Evolutionary conservation across 345 rosid species (phyloP).

Genomic region (Raphanus sativus): DNA sequence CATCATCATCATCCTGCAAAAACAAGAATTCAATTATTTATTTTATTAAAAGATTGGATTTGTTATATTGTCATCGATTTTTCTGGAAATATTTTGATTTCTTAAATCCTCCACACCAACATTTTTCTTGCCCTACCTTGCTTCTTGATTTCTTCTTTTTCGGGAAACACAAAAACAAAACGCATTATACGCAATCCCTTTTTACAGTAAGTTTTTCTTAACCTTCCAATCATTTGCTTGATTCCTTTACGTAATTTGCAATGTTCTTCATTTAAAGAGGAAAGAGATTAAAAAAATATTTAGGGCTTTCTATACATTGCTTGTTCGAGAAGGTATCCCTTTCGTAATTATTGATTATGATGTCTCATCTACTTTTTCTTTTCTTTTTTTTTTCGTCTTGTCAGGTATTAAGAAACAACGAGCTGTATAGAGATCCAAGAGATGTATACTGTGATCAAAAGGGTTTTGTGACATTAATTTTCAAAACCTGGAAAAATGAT

Average conservation of each 20-base stretch:
- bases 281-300: background rate
- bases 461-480: conserved; percentile 41
- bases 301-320: conserved; percentile 41
- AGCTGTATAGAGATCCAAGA: conserved; percentile 35
- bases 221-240: conserved; percentile 17
- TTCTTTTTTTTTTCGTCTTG: conserved; percentile 10
- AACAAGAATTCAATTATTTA: conserved; percentile 15
- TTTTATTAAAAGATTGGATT: background rate
- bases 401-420: conserved; percentile 30
- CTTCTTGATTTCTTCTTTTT: background rate
- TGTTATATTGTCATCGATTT: conserved; percentile 1
- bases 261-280: background rate
- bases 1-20: conserved; percentile 35
- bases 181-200: background rate
- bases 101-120: conserved; percentile 25
- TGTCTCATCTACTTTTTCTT: background rate
- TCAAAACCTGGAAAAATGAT: conserved; percentile 38
- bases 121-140: conserved; percentile 17
- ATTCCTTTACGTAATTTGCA: conserved; percentile 19
- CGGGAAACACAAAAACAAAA: conserved; percentile 12
- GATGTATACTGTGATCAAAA: conserved; percentile 37
- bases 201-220: conserved; percentile 23
- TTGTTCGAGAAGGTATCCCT: conserved; percentile 53
- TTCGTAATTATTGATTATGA: conserved; percentile 15
- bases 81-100: conserved; percentile 54